A percentile compares a stretch with the other conserved stretches of the same genome.
Evolutionary conservation across 2,329 filamentous ascomycete genomes (phyloP).

Genomic region (Pseudonectria buxi): DNA sequence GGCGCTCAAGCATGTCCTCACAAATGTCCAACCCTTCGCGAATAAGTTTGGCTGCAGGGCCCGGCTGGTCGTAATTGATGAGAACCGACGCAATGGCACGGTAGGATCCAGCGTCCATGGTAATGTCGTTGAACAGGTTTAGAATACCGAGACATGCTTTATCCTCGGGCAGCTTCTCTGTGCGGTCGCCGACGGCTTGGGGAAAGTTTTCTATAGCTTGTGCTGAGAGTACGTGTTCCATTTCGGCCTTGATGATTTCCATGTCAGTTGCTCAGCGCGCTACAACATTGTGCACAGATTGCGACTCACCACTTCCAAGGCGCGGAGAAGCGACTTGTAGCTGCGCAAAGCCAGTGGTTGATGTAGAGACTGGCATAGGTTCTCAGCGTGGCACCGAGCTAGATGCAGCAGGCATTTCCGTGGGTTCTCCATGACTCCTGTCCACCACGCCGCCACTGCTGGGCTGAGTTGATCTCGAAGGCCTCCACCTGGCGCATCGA

Average conservation of each 20-base stretch:
- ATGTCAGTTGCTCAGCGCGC: too few species aligned
- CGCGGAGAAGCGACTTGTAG: constrained; percentile 9
- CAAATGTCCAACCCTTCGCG: constrained; percentile 9
- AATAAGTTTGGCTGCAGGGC: constrained; percentile 12
- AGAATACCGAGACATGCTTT: constrained; percentile 12
- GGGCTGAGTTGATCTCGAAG: constrained; percentile 4
- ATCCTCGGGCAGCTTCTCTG: constrained; percentile 1
- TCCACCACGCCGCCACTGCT: constrained; percentile 14
- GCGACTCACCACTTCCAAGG: constrained; percentile 9
- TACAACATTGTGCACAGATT: background rate
- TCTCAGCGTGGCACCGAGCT: constrained; percentile 10
- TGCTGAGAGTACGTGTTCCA: constrained; percentile 7
- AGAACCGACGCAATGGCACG: constrained; percentile 16
- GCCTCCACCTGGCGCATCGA: constrained; percentile 3
- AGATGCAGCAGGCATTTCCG: constrained; percentile 12
- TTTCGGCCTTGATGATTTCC: constrained; percentile 11
- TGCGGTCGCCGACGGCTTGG: background rate
- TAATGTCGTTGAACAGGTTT: constrained; percentile 14
- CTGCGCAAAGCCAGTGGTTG: constrained; percentile 1
- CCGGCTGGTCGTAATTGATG: constrained; percentile 5
- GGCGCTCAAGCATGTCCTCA: constrained; percentile 8
- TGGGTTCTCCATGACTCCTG: constrained; percentile 9
- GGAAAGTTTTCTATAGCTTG: constrained; percentile 14
- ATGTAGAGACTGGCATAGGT: constrained; percentile 9
- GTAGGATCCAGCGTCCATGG: constrained; percentile 10